Base-by-base conservation (phyloP, 2,329 filamentous ascomycete genomes). In the Colletotrichum truncatum region DNA sequence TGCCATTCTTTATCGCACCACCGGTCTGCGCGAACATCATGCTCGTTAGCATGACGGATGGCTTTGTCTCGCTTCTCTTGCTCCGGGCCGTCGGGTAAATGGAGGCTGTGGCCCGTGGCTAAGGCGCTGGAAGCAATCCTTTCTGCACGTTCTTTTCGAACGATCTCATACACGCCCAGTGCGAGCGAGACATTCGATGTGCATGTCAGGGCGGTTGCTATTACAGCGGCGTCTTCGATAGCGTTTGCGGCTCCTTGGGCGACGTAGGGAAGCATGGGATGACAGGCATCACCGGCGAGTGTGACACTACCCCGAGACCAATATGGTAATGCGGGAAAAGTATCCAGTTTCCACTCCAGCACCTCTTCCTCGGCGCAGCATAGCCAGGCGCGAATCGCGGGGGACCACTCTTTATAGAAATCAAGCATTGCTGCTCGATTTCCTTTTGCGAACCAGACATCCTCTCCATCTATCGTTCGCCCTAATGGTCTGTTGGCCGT, bases 241-340 rank as follows among this genome's bases (percentile, higher is more conserved):
- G 89, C 87, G 80, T 89, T 89, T 9, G 89, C 88, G 6, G 89
- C 89, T 28, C 89, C 89, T 75, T 91, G 88, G 36, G 85, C 87
- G 4, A 91, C 81, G 71, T 91, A 89, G 0, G 89, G 89, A 48
- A 91, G 83, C n/a, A 88, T 91, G 1, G 89, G 87, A 71, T 91
- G 89, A 73, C 87, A 90, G 2, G 88, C 84, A 70, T 91, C 89
- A 38, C 89, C 89, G 6, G 89, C 73, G 12, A 91, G 79, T 2
- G 82, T 84, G 2, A 85, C 84, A 41, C 77, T 78, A 10, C 82
- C 82, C 36, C 85, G 77, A 1, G 87, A 80, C 89, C 89, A 92
- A 4, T 85, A 88, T 0, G 85, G 84, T 4, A 92, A 75, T 0
- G 88, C 88, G 36, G 86, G 82, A 71, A 91, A 87, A 4, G 87